These are phyloP conservation scores for Xylaria sp. DNA, from an alignment of 2,329 filamentous ascomycete genomes.

Conservation along the genomic window DNA sequence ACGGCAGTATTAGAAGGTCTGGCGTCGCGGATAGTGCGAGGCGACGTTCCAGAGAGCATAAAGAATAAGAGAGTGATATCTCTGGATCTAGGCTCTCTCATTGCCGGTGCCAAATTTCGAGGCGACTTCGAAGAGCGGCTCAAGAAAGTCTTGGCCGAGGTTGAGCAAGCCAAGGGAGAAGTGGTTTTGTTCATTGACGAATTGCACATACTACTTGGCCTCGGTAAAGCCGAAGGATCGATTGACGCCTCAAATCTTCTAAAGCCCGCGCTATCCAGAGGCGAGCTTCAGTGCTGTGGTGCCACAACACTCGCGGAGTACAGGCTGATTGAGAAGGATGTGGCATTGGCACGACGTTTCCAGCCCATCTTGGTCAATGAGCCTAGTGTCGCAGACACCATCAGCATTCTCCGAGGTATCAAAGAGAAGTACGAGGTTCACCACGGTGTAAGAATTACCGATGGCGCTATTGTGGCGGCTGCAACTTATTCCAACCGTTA, in stretches of 20 bases:
- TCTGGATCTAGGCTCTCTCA: constrained; percentile 89
- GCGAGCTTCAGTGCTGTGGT: constrained; percentile 93
- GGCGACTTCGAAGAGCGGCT: constrained; percentile 96
- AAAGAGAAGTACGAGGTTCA: constrained; percentile 98
- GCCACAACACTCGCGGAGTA: constrained; percentile 95
- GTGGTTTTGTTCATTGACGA: constrained; percentile 97
- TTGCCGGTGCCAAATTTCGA: constrained; percentile 94
- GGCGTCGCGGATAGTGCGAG: constrained; percentile 87
- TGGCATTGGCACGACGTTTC: constrained; percentile 89
- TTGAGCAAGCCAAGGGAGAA: constrained; percentile 86
- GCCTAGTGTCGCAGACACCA: constrained; percentile 89
- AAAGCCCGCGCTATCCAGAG: constrained; percentile 91
- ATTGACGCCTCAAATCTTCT: constrained; percentile 96
- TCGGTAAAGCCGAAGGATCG: constrained; percentile 94
- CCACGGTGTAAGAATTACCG: constrained; percentile 94
- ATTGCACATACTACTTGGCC: constrained; percentile 87
- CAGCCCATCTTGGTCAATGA: constrained; percentile 96
- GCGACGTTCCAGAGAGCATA: constrained; percentile 94
- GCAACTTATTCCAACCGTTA: constrained; percentile 95
- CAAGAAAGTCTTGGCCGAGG: constrained; percentile 91
- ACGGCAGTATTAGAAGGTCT: constrained; percentile 93
- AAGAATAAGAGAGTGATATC: constrained; percentile 92
- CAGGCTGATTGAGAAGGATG: constrained; percentile 93
- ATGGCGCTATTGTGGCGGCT: constrained; percentile 89
- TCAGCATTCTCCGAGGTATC: constrained; percentile 94